These are phyloP conservation scores for Peniophora sp. DNA, from an alignment of 1,284 basidiomycete species.

Conservation along the genomic window DNA sequence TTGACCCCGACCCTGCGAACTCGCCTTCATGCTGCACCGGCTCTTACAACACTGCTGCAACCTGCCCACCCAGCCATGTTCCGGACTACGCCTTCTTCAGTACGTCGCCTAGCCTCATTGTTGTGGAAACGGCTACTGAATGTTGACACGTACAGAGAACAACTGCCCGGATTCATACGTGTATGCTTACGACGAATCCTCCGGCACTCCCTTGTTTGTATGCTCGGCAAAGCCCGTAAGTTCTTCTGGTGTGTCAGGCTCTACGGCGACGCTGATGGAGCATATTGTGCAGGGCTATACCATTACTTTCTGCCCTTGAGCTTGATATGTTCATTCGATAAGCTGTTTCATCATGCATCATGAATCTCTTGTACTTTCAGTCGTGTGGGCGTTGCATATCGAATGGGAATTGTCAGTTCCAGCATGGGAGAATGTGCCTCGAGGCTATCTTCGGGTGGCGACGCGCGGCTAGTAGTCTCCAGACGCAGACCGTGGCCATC, in stretches of 20 bases:
- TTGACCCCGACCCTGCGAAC: not conserved
- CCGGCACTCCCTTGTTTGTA: not conserved
- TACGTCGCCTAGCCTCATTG: not conserved
- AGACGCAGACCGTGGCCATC: too few species aligned
- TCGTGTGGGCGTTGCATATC: too few species aligned
- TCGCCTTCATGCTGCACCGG: not conserved
- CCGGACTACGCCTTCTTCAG: not conserved
- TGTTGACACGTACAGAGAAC: not conserved
- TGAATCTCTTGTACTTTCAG: too few species aligned
- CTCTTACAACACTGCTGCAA: not conserved
- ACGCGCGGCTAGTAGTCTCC: too few species aligned
- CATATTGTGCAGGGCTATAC: not conserved
- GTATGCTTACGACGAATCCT: not conserved
- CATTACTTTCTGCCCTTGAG: conserved; percentile 1
- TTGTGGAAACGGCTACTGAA: not conserved
- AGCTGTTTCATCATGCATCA: too few species aligned
- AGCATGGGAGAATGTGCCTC: too few species aligned
- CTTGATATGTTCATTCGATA: not conserved
- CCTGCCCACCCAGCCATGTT: not conserved
- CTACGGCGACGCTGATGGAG: too few species aligned
- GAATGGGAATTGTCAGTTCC: too few species aligned
- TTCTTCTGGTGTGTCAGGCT: too few species aligned
- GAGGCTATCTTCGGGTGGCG: too few species aligned
- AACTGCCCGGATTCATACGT: not conserved
- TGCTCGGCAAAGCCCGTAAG: not conserved